Conservation (phyloP, 345 rosid species). For the Stellera chamaejasme region DNA sequence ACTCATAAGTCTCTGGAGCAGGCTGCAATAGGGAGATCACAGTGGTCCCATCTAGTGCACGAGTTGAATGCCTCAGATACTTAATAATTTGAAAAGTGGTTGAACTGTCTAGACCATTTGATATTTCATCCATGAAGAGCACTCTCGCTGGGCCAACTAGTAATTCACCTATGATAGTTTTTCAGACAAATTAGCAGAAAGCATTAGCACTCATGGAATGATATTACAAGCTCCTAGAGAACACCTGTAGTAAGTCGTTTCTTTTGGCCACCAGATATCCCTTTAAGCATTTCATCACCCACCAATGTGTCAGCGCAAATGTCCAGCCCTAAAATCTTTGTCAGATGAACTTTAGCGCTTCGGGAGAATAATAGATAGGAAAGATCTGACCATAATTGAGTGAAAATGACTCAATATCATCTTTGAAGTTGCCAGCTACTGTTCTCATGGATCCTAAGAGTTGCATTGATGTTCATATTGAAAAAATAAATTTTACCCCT, state of each 20-base stretch:
- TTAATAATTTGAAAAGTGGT: slow-evolving; percentile 89
- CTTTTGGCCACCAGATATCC: slow-evolving; percentile 99
- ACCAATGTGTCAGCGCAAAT: slow-evolving; percentile 86
- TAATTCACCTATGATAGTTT: slow-evolving; percentile 61
- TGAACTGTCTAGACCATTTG: slow-evolving; percentile 94
- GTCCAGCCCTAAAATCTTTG: slow-evolving; percentile 99
- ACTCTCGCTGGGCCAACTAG: slow-evolving; percentile 96
- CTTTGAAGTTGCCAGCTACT: too few species aligned
- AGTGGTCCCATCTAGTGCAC: slow-evolving; percentile 78
- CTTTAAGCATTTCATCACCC: slow-evolving; percentile 99
- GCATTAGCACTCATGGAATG: neutral
- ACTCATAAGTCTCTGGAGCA: slow-evolving; percentile 86
- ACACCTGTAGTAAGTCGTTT: slow-evolving; percentile 95
- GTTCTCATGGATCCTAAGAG: too few species aligned
- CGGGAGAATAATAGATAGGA: slow-evolving; percentile 19
- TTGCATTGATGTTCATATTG: too few species aligned
- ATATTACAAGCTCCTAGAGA: slow-evolving; percentile 3
- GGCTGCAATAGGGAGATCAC: slow-evolving; percentile 89
- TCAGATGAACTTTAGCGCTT: slow-evolving; percentile 44
- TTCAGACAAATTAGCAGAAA: slow-evolving; percentile 15
- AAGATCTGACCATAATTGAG: neutral
- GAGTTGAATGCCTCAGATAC: slow-evolving; percentile 80
- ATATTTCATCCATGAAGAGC: slow-evolving; percentile 97
- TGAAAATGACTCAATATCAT: too few species aligned
- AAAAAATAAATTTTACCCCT: too few species aligned